phyloP scores from a whole-genome alignment of 129 eudicot genomes.

The Escallonia rubra region DNA sequence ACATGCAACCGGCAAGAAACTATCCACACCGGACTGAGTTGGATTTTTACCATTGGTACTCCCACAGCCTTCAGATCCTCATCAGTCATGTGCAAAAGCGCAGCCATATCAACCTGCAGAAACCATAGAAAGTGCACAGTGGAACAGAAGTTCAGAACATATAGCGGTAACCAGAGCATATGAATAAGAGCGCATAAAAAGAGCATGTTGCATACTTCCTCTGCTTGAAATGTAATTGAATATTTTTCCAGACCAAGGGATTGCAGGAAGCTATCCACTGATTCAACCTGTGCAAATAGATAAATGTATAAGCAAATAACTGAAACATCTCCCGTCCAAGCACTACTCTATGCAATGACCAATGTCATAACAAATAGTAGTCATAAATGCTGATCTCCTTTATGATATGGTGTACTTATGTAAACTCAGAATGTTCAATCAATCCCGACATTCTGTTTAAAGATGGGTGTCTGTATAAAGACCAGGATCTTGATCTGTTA shows the following conservation, averaged over 20 bases:
- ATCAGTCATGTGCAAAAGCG: constrained; percentile 86
- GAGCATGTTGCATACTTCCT: constrained; percentile 59
- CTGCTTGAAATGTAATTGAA: constrained; percentile 86
- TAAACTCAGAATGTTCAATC: too few species aligned
- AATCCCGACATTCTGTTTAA: too few species aligned
- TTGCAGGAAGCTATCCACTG: constrained; percentile 78
- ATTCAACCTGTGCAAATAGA: constrained; percentile 22
- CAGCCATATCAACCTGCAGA: constrained; percentile 88
- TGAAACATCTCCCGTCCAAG: too few species aligned
- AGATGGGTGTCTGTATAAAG: background rate
- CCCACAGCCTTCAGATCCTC: constrained; percentile 91
- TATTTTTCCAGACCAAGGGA: constrained; percentile 86
- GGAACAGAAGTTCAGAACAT: background rate
- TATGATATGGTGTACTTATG: too few species aligned
- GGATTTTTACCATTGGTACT: constrained; percentile 79
- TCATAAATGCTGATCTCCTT: too few species aligned
- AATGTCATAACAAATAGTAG: too few species aligned
- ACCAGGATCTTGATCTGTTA: background rate
- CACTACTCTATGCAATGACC: too few species aligned
- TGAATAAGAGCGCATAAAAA: background rate
- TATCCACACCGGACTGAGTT: background rate
- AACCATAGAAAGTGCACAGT: background rate
- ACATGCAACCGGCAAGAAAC: background rate
- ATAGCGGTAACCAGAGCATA: background rate
- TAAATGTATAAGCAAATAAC: too few species aligned